Evolutionary conservation across 2,329 filamentous ascomycete species (phyloP), one percentile per base, ranked within the genome.

Genomic region (Aspergillus arachidicola): DNA sequence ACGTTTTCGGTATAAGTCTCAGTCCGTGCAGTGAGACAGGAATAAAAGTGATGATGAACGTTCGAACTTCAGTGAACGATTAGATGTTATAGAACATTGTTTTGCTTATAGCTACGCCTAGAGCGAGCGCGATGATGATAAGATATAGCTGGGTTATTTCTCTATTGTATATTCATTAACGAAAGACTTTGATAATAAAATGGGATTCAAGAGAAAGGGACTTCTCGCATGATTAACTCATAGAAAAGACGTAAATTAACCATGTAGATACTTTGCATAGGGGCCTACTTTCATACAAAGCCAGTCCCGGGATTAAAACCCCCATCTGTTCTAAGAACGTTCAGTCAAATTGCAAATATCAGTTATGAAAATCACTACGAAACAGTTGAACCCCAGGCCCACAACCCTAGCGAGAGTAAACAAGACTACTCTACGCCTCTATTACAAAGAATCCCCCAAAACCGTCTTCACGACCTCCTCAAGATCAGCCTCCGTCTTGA

Each of bases 401-500:
- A 23, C 21, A 23, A 1, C 21, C 34, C 34, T 16, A 36, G 3
- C 6, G 5, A 36, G 14, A 36, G 5, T 16, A 36, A 36, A 36
- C 5, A 7, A 36, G 2, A 7, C 14, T 36, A 16, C 34, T 36
- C 14, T 0, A 16, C 16, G 14, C 14, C 6, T 6, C 32, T n/a
- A 16, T 26, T 11, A 28, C 21, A 48, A 23, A 16, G 23, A 48
- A 28, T 16, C 6, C 3, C 12, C 30, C n/a, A 58, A 12, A 14
- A 68, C 48, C 10, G 21, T 11, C 26, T 46, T 57, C 14, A 62
- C n/a, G 11, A 58, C 16, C 46, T 36, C 57, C 60, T 62, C 60
- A n/a, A 58, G 56, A 16, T 58, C 56, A 23, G 26, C 34, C 9
- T 58, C 56, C 12, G 26, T 34, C 34, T 45, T 61, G 4, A 28